These are phyloP conservation scores for Hericium alpestre DNA, from an alignment of 768 basidiomycete species.

Conservation along the genomic window DNA sequence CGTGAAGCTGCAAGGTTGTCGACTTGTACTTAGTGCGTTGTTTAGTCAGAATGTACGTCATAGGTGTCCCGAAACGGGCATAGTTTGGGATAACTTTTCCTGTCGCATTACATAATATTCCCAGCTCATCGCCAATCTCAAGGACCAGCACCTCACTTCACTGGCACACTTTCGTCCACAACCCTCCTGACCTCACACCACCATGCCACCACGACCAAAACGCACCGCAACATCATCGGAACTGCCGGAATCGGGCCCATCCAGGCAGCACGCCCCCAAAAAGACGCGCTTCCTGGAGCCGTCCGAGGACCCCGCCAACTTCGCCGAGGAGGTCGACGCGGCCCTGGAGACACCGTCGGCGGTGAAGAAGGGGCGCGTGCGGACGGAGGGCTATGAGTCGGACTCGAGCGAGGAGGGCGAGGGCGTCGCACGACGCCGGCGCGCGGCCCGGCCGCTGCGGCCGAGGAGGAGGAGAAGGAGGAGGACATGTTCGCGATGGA, in stretches of 20 bases:
- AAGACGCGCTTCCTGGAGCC: slow-evolving; percentile 77
- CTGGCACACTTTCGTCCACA: background rate
- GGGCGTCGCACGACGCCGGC: slow-evolving; percentile 79
- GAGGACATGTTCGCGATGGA: slow-evolving; percentile 77
- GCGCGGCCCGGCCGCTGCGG: slow-evolving; percentile 32
- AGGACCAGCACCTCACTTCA: too few relatives aligned
- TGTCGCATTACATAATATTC: too few relatives aligned
- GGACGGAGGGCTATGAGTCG: slow-evolving; percentile 83
- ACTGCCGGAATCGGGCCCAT: background rate
- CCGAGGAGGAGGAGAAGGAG: slow-evolving; percentile 49
- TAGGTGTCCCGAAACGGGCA: too few relatives aligned
- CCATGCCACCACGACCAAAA: slow-evolving; percentile 17
- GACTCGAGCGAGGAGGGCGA: slow-evolving; percentile 94
- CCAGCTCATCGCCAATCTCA: too few relatives aligned
- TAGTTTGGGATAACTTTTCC: too few relatives aligned
- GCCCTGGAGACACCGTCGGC: slow-evolving; percentile 58
- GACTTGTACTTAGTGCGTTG: too few relatives aligned
- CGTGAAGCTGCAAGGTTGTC: too few relatives aligned
- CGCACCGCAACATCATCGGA: slow-evolving; percentile 5
- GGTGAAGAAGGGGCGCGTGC: slow-evolving; percentile 62
- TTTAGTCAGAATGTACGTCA: too few relatives aligned
- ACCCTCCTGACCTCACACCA: background rate
- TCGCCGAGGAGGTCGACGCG: slow-evolving; percentile 69
- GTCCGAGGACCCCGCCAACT: slow-evolving; percentile 60
- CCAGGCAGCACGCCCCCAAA: slow-evolving; percentile 32